Conservation (phyloP, 108 stramenopile genomes). For the Schizochytrium sp. region DNA sequence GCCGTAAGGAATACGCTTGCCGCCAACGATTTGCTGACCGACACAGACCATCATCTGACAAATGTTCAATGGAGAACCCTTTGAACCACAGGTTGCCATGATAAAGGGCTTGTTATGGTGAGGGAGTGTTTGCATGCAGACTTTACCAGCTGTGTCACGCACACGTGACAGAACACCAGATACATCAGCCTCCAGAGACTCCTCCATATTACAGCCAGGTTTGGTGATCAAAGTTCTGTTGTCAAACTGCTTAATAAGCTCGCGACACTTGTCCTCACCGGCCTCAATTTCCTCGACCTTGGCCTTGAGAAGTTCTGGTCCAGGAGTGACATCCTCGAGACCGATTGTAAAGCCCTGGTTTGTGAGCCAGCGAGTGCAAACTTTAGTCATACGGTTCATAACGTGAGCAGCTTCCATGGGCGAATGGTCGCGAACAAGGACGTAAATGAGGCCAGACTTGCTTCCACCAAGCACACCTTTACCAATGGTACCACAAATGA, state of each 20-base stretch:
- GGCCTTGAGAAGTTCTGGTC: constrained; percentile 77
- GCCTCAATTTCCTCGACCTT: constrained; percentile 71
- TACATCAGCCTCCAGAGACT: constrained; percentile 92
- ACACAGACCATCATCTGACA: constrained; percentile 99
- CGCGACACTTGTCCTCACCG: constrained; percentile 79
- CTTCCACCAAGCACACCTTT: constrained; percentile 96
- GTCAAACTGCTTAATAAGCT: constrained; percentile 86
- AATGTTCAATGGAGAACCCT: constrained; percentile 96
- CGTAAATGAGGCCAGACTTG: constrained; percentile 93
- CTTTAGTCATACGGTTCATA: constrained; percentile 94
- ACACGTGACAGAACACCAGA: constrained; percentile 87
- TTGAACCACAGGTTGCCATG: constrained; percentile 94
- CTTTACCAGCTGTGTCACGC: constrained; percentile 92
- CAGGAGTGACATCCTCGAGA: constrained; percentile 96
- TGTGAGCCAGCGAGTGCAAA: constrained; percentile 90
- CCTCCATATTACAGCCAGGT: constrained; percentile 93
- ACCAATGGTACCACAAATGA: constrained; percentile 91
- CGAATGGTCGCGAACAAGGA: constrained; percentile 87
- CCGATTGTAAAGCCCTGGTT: constrained; percentile 94
- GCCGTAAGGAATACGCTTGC: constrained; percentile 95
- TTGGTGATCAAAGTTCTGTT: constrained; percentile 87
- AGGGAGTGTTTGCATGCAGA: constrained; percentile 88
- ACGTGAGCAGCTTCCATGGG: constrained; percentile 80
- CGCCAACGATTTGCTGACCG: constrained; percentile 98
- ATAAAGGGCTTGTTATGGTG: constrained; percentile 66